Conservation (phyloP, 345 rosid genomes). For the Populus tremula region DNA sequence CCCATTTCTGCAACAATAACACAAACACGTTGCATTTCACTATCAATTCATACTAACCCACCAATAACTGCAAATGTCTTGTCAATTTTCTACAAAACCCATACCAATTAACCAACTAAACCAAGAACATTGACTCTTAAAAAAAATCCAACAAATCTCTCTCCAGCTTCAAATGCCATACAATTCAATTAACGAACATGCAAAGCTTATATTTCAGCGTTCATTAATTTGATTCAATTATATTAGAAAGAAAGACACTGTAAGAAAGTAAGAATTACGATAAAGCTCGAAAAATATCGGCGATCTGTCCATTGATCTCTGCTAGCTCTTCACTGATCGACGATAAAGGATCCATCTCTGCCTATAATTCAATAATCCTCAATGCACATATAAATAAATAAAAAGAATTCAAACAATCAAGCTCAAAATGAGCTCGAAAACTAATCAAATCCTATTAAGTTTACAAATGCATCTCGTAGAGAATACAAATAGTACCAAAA, state of each 20-base stretch:
- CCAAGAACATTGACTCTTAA: not conserved
- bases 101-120: not conserved
- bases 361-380: not conserved
- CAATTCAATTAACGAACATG: not conserved
- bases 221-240: not conserved
- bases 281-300: constrained; percentile 79
- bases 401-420: not conserved
- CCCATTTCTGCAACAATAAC: constrained; percentile 26
- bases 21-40: not conserved
- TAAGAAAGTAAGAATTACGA: constrained; percentile 43
- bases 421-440: not conserved
- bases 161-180: not conserved
- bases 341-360: constrained; percentile 58
- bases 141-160: not conserved
- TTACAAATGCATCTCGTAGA: not conserved
- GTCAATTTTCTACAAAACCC: not conserved
- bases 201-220: not conserved
- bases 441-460: not conserved
- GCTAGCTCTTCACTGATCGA: constrained; percentile 79
- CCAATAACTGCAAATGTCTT: not conserved
- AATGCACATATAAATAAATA: not conserved
- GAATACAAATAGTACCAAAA: not conserved
- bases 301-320: constrained; percentile 79
- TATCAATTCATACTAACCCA: not conserved
- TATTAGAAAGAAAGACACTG: not conserved